Percentiles rank a stretch among this genome's conserved stretches.
phyloP scores from a whole-genome alignment of 2,329 filamentous ascomycete genomes.

The Penicillium sp. region DNA sequence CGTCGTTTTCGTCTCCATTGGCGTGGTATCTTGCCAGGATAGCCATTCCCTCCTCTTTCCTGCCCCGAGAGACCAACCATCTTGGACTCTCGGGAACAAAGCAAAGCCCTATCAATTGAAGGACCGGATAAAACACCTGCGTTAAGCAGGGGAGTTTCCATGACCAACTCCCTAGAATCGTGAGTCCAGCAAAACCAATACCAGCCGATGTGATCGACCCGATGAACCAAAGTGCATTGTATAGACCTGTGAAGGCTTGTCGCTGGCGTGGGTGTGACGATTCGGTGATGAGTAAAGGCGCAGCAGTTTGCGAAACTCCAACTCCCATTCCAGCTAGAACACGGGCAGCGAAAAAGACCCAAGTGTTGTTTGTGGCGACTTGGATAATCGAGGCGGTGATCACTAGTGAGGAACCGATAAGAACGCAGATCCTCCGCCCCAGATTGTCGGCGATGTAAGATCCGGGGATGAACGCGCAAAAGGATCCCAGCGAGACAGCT shows the following conservation, averaged over 20 bases:
- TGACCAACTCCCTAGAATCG: slow-evolving; percentile 31
- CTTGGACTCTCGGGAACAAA: slow-evolving; percentile 63
- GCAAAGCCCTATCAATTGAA: slow-evolving; percentile 53
- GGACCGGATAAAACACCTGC: slow-evolving; percentile 47
- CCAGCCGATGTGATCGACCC: slow-evolving; percentile 23
- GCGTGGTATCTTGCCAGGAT: slow-evolving; percentile 62
- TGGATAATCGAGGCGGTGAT: slow-evolving; percentile 30
- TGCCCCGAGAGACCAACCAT: slow-evolving; percentile 61
- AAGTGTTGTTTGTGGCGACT: slow-evolving; percentile 21
- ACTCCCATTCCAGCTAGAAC: slow-evolving; percentile 41
- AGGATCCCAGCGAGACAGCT: slow-evolving; percentile 25
- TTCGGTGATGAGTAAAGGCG: slow-evolving; percentile 33
- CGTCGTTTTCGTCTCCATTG: slow-evolving; percentile 41
- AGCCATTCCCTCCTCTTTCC: slow-evolving; percentile 57
- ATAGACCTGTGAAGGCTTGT: slow-evolving; percentile 31
- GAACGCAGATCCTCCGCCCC: slow-evolving; percentile 47
- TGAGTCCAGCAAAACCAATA: slow-evolving; percentile 20
- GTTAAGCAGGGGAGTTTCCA: slow-evolving; percentile 63
- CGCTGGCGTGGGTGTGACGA: slow-evolving; percentile 33
- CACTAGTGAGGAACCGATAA: slow-evolving; percentile 39
- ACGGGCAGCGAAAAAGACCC: slow-evolving; percentile 31
- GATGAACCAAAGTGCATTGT: slow-evolving; percentile 31
- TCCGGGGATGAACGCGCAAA: slow-evolving; percentile 24
- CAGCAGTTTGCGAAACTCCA: slow-evolving; percentile 33
- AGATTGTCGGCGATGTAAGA: slow-evolving; percentile 43